Percentiles rank a stretch among this genome's conserved stretches.
Conservation (phyloP, 2,329 filamentous ascomycete genomes). For the Fusarium falciforme region DNA sequence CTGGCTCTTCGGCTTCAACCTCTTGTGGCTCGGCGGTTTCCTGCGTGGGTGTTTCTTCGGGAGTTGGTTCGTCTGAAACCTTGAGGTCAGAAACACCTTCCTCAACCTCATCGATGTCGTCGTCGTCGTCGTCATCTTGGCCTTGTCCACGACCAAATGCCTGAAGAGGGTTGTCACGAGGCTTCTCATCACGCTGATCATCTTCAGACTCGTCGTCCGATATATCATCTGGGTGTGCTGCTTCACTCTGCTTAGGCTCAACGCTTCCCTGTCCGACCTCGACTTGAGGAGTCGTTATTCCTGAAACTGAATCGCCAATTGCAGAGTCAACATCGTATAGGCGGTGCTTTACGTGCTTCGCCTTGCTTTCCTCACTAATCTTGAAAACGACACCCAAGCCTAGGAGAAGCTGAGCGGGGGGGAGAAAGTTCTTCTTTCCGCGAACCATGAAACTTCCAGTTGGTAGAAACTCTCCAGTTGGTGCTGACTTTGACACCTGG, state of each 20-base stretch:
- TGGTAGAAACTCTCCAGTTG: slow-evolving; percentile 82
- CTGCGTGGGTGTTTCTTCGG: slow-evolving; percentile 44
- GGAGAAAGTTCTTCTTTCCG: slow-evolving; percentile 91
- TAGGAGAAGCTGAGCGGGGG: slow-evolving; percentile 86
- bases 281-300: slow-evolving; percentile 36
- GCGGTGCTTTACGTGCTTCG: slow-evolving; percentile 79
- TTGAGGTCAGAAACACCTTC: slow-evolving; percentile 41
- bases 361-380: slow-evolving; percentile 88
- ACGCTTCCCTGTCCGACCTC: slow-evolving; percentile 37
- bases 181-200: slow-evolving; percentile 43
- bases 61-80: slow-evolving; percentile 39
- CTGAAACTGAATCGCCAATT: slow-evolving; percentile 20
- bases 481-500: slow-evolving; percentile 88
- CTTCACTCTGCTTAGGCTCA: slow-evolving; percentile 34
- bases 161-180: slow-evolving; percentile 54
- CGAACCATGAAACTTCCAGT: slow-evolving; percentile 83
- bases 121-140: slow-evolving; percentile 40
- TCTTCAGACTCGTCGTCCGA: slow-evolving; percentile 49
- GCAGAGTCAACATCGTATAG: slow-evolving; percentile 45
- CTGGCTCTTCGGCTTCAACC: slow-evolving; percentile 43
- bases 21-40: slow-evolving; percentile 46
- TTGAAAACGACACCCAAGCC: slow-evolving; percentile 90
- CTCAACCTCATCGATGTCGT: slow-evolving; percentile 42
- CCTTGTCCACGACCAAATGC: slow-evolving; percentile 34
- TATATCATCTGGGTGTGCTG: slow-evolving; percentile 46